Percentiles rank a stretch among this genome's conserved stretches.
Conservation (phyloP, 164 flowering plant genomes). For the Euptelea pleiosperma region DNA sequence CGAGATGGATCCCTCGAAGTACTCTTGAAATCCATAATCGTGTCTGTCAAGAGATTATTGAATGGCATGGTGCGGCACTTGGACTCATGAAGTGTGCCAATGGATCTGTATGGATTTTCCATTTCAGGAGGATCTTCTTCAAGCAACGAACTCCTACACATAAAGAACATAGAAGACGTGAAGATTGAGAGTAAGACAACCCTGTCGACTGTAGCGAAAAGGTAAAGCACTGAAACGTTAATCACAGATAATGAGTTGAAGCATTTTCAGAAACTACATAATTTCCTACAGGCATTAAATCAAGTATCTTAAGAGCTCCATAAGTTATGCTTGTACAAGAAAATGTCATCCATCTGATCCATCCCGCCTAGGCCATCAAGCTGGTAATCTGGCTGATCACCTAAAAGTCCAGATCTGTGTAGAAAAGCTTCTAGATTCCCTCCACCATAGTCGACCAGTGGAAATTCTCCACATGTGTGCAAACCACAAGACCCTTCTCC, state of each 20-base stretch:
- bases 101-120: constrained; percentile 13
- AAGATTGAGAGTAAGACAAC: background rate
- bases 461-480: constrained; percentile 13
- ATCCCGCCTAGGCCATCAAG: constrained; percentile 25
- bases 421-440: constrained; percentile 17
- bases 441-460: constrained; percentile 5
- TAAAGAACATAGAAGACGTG: constrained; percentile 5
- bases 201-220: no score
- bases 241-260: constrained; percentile 8
- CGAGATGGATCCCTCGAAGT: constrained; percentile 10
- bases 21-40: constrained; percentile 16
- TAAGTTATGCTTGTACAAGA: constrained; percentile 50
- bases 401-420: constrained; percentile 5
- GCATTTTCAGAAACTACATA: constrained; percentile 20
- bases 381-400: constrained; percentile 24
- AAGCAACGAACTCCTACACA: constrained; percentile 46
- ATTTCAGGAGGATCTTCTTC: constrained; percentile 23
- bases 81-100: constrained; percentile 16
- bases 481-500: constrained; percentile 15
- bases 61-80: constrained; percentile 5
- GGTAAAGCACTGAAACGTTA: no score
- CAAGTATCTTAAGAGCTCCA: constrained; percentile 34
- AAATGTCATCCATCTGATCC: constrained; percentile 37
- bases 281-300: constrained; percentile 31
- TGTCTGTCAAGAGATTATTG: constrained; percentile 17